phyloP scores from a whole-genome alignment of 75 land plant genomes.

The Pseudotsuga menziesii region DNA sequence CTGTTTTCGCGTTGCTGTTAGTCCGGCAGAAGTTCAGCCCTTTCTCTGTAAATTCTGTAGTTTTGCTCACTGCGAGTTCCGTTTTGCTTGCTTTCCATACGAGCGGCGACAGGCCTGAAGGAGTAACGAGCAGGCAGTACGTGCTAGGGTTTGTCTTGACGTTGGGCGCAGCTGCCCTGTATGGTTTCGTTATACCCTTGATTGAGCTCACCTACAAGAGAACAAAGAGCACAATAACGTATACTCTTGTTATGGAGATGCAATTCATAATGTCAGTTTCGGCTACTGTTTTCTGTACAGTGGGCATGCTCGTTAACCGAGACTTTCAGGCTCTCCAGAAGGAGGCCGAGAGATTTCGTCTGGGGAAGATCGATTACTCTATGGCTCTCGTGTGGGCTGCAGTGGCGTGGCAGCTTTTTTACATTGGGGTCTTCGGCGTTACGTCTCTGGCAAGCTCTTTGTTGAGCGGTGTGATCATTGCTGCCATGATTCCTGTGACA shows the following conservation, averaged over 20 bases:
- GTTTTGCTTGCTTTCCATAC: constrained; percentile 16
- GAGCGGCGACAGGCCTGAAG: constrained; percentile 17
- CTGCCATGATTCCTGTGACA: constrained; percentile 18
- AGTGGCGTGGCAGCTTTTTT: constrained; percentile 12
- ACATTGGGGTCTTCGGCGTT: constrained; percentile 13
- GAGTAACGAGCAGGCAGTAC: constrained; percentile 12
- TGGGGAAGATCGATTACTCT: constrained; percentile 8
- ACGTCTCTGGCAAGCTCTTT: constrained; percentile 13
- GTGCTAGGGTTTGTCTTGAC: constrained; percentile 18
- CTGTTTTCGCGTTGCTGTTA: constrained; percentile 7
- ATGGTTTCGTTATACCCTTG: constrained; percentile 16
- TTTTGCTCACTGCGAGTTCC: constrained; percentile 13
- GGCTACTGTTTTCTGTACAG: constrained; percentile 11
- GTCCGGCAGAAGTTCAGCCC: constrained; percentile 12
- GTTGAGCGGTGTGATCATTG: constrained; percentile 12
- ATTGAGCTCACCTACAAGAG: constrained; percentile 11
- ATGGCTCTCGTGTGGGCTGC: constrained; percentile 12
- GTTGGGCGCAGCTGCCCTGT: constrained; percentile 20
- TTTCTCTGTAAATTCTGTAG: constrained; percentile 10
- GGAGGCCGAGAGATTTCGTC: constrained; percentile 11
- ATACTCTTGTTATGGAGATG: constrained; percentile 12
- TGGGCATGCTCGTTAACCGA: constrained; percentile 13
- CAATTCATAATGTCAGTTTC: constrained; percentile 7
- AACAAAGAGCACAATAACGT: background rate
- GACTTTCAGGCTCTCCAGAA: constrained; percentile 14